A percentile compares a stretch with the other conserved stretches of the same genome.
These are phyloP conservation scores for Phytophthora foliorum DNA, from an alignment of 352 stramenopile genomes.

Conservation along the genomic window DNA sequence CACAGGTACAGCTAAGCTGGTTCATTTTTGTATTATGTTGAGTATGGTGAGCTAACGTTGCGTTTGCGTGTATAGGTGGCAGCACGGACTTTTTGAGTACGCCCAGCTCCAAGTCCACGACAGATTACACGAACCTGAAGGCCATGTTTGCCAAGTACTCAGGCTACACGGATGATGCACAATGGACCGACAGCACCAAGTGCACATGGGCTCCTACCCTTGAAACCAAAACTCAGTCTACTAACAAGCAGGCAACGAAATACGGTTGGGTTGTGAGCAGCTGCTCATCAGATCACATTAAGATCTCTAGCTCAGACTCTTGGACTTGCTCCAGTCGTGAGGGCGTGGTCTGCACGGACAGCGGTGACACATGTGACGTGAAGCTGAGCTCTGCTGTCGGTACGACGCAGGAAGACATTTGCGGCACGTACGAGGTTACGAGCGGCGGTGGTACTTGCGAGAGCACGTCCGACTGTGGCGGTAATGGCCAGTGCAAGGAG, in stretches of 20 bases:
- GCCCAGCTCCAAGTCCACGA: constrained; percentile 65
- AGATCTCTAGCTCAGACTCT: constrained; percentile 66
- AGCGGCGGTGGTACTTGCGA: constrained; percentile 74
- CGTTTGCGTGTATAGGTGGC: constrained; percentile 47
- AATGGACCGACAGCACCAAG: constrained; percentile 66
- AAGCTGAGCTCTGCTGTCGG: constrained; percentile 50
- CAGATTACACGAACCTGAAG: constrained; percentile 85
- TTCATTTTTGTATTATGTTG: constrained; percentile 2
- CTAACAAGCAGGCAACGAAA: constrained; percentile 62
- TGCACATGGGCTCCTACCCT: constrained; percentile 74
- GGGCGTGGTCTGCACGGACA: constrained; percentile 73
- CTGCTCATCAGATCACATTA: constrained; percentile 62
- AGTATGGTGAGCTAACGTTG: constrained; percentile 17
- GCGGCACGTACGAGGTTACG: constrained; percentile 71
- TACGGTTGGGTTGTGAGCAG: constrained; percentile 76
- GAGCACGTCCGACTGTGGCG: constrained; percentile 70
- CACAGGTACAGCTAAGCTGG: constrained; percentile 47
- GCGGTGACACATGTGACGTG: constrained; percentile 78
- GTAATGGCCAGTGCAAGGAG: constrained; percentile 79
- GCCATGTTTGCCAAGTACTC: constrained; percentile 71
- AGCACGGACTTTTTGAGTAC: constrained; percentile 69
- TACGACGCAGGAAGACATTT: constrained; percentile 85
- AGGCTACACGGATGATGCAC: constrained; percentile 58
- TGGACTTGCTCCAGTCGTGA: constrained; percentile 81
- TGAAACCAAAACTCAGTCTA: constrained; percentile 62